Base-by-base conservation (phyloP, 192 early-diverging fungal species). In the Mortierella claussenii region DNA sequence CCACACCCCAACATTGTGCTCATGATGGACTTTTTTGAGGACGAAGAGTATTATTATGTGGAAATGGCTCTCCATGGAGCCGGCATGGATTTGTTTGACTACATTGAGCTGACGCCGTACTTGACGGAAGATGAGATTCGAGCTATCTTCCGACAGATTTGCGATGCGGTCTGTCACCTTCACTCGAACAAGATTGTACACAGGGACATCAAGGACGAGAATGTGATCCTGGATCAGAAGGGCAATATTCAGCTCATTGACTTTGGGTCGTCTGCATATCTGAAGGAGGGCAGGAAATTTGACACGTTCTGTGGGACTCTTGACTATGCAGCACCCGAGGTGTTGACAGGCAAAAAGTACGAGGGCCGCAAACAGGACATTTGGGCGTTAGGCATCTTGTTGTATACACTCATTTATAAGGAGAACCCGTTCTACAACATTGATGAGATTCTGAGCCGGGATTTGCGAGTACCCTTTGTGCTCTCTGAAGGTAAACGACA, bases 121-220 rank as follows among this genome's bases (percentile, higher is more conserved):
- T 86, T 90, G 86, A 65, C 70, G 3, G 81, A 86, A 78, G 57
- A 73, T 67, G 82, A 87, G 66, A 84, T 89, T 17, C 68, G 81
- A 26, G 54, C 62, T 7, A 87, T 90, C 9, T 90, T 90, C 44
- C 48, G 68, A 23, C 90, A 90, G 64, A 73, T 91, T 26, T 82
- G 80, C 9, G 62, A 68, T 20, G 89, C 87, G 8, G 82, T 91
- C 13, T 40, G 74, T 44, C 88, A 91, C 70, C 52, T 92, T 30
- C 89, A 92, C 60, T 64, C 75, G 28, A 74, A 87, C 49, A 85
- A 84, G 30, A 90, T 93, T 68, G 89, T 91, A 18, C 94, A 95
- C 54, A 79, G 91, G 28, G 94, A 95, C 78, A 94, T 95, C 71
- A 95, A 95, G 74, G 94, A 95, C 55, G 94, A 95, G 62, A 95